Base-by-base conservation (phyloP, 176 grass and related monocot genomes). In the Hyparrhenia diplandra region DNA sequence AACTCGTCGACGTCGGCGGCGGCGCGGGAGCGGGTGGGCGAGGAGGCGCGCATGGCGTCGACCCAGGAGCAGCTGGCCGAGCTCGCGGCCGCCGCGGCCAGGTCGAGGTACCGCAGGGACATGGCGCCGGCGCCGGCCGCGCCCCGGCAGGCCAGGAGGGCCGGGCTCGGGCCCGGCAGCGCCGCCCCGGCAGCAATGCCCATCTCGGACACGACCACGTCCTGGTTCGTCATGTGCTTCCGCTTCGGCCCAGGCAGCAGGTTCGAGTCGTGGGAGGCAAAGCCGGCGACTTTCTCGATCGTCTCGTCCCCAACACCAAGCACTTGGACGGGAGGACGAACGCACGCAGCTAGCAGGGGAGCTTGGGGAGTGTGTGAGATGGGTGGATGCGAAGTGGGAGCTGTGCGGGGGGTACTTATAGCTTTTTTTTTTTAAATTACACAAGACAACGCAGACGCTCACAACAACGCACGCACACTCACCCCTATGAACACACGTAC, bases 41-140 rank as follows among this genome's bases (percentile, higher is more conserved):
- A 99, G 30, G 97, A 93, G 73, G 93, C 77, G 73, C 85, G 94
- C 93, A 99, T 96, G 57, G 93, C 88, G 31, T 99, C 93, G 59
- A 83, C 79, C 91, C 90, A 98, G 30, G 63, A 75, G 87, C 83
- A 88, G 72, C 70, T 84, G 18, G 88, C 78, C 6, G 88, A 85
- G 49, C 81, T 75, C 10, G 80, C 80, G 4, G 86, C 81, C 0
- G 76, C 82, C 5, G 83, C 87, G n/a, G 89, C 89, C 17, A 95
- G 72, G 66, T 99, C 97, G 8, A 88, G 71, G 78, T 86, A 96
- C 35, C 88, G 80, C 46, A 91, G 80, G 0, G 94, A 92, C 81
- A 90, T 88, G 71, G 75, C 65, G 10, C 83, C 79, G 13, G 66
- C 88, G 32, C 32, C 32, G 5, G 82, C 90, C 3, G 75, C 84